Evolutionary conservation across 1,139 yeast genomes (phyloP).

Genomic region (Yamadazyma kanchanaburiensis): DNA sequence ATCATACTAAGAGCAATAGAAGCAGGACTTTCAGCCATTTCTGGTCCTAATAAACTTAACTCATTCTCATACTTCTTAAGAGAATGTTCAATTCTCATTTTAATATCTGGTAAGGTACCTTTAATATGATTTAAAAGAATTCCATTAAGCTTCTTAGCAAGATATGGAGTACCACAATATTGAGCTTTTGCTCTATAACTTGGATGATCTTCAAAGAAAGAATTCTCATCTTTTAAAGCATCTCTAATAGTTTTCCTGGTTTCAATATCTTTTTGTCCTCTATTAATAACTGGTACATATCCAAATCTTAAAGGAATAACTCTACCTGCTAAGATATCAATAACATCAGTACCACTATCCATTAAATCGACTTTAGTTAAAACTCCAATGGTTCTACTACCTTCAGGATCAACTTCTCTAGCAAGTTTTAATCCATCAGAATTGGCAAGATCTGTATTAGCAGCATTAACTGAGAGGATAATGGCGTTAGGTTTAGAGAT

Average conservation of each 20-base stretch:
- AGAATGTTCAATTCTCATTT: slow-evolving; percentile 81
- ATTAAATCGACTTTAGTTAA: slow-evolving; percentile 93
- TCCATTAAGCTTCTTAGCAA: slow-evolving; percentile 88
- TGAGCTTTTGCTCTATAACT: slow-evolving; percentile 84
- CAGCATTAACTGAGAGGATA: slow-evolving; percentile 92
- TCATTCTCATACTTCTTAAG: slow-evolving; percentile 82
- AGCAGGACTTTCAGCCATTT: slow-evolving; percentile 81
- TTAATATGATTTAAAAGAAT: slow-evolving; percentile 91
- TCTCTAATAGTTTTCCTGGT: slow-evolving; percentile 80
- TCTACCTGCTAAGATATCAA: slow-evolving; percentile 93
- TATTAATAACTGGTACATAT: slow-evolving; percentile 93
- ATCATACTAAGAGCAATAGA: slow-evolving; percentile 88
- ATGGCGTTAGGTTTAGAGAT: slow-evolving; percentile 96
- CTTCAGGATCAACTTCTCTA: slow-evolving; percentile 97
- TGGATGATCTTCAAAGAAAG: slow-evolving; percentile 73
- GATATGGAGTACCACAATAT: slow-evolving; percentile 92
- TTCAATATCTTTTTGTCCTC: slow-evolving; percentile 97
- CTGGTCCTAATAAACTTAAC: slow-evolving; percentile 75
- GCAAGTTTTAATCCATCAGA: slow-evolving; percentile 96
- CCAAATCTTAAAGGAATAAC: slow-evolving; percentile 95
- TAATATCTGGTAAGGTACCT: slow-evolving; percentile 91
- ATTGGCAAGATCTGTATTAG: slow-evolving; percentile 96
- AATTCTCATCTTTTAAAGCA: slow-evolving; percentile 78
- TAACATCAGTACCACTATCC: slow-evolving; percentile 99
- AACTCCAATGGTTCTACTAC: slow-evolving; percentile 93